Evolutionary conservation across 495 filamentous ascomycete genomes (phyloP).

Genomic region (Penicillium riverlandense): DNA sequence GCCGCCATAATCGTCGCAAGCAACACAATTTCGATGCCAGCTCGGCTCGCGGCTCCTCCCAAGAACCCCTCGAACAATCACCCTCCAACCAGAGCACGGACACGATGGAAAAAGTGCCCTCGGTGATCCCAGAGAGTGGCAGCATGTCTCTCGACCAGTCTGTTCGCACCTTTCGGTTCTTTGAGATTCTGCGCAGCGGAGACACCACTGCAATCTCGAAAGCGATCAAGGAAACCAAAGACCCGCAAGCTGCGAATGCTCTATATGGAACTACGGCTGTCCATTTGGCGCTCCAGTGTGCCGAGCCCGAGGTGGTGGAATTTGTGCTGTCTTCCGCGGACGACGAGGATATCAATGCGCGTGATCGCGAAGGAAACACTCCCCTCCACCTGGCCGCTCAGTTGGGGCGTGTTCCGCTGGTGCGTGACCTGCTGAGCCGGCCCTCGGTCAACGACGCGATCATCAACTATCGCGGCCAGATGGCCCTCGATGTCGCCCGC

Average conservation of each 20-base stretch:
- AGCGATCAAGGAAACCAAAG: slow-evolving; percentile 67
- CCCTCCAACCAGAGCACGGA: slow-evolving; percentile 21
- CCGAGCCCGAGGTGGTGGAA: slow-evolving; percentile 91
- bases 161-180: slow-evolving; percentile 85
- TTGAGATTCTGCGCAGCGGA: slow-evolving; percentile 83
- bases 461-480: slow-evolving; percentile 80
- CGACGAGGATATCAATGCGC: slow-evolving; percentile 73
- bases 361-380: slow-evolving; percentile 89
- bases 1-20: slow-evolving; percentile 21
- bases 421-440: slow-evolving; percentile 72
- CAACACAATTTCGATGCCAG: slow-evolving; percentile 13
- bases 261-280: slow-evolving; percentile 81
- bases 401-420: slow-evolving; percentile 70
- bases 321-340: slow-evolving; percentile 71
- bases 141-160: slow-evolving; percentile 79
- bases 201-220: slow-evolving; percentile 86
- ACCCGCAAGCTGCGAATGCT: slow-evolving; percentile 30
- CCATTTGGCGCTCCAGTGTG: slow-evolving; percentile 95
- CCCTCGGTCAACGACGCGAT: slow-evolving; percentile 82
- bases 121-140: slow-evolving; percentile 21
- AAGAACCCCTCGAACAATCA: slow-evolving; percentile 19
- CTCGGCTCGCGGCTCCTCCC: slow-evolving; percentile 10
- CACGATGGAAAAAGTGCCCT: slow-evolving; percentile 25
- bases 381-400: slow-evolving; percentile 82
- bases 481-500: slow-evolving; percentile 80